Conservation (phyloP, 192 early-diverging fungal genomes). For the Backusella luteola region DNA sequence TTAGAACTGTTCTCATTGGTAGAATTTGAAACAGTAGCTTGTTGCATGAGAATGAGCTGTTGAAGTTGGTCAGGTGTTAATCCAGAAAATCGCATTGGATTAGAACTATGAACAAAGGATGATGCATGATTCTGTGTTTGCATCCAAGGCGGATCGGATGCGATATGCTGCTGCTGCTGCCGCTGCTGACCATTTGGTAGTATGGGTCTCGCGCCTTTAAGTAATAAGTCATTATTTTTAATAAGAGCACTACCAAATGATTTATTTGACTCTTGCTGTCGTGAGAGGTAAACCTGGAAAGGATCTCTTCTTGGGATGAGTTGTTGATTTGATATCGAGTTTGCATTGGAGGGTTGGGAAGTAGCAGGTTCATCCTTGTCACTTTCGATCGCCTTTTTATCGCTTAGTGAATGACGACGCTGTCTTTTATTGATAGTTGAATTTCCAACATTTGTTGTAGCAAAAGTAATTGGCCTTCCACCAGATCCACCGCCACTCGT, state of each 20-base stretch:
- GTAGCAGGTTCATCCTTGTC: neutral
- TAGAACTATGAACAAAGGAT: neutral
- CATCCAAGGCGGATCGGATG: slow-evolving; percentile 9
- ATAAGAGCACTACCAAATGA: neutral
- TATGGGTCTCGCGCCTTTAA: neutral
- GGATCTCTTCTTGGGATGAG: neutral
- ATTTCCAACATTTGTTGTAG: neutral
- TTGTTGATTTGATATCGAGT: neutral
- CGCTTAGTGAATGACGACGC: slow-evolving; percentile 3
- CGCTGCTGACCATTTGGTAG: neutral
- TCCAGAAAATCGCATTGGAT: neutral
- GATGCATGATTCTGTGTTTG: neutral
- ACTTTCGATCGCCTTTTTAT: neutral
- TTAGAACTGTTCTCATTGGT: neutral
- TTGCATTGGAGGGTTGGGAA: neutral
- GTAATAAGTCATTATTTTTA: neutral
- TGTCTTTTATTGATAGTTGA: slow-evolving; percentile 19
- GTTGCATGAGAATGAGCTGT: neutral
- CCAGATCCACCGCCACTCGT: slow-evolving; percentile 12
- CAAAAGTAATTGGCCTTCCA: slow-evolving; percentile 1
- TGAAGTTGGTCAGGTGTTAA: slow-evolving; percentile 8
- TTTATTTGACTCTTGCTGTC: neutral
- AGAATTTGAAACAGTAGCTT: neutral
- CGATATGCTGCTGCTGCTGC: neutral
- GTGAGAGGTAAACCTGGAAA: neutral